Evolutionary conservation across 73 alveolate species (phyloP), one percentile per base, ranked within the genome.

Genomic region (Stentor coeruleus): DNA sequence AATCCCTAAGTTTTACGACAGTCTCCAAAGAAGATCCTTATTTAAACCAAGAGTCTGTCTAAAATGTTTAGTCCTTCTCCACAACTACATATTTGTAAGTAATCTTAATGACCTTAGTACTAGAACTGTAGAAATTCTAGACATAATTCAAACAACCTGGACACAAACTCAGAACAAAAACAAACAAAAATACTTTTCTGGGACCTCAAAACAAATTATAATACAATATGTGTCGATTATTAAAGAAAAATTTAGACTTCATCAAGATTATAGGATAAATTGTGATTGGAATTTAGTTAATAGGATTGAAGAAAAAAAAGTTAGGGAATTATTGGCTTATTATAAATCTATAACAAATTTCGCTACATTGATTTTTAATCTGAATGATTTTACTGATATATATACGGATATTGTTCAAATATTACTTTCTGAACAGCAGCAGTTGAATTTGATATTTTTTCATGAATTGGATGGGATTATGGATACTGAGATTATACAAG

Each of bases 1-100:
- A 66, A 66, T 66, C 33, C n/a, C n/a, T 20, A 66, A 66, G 37
- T 66, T 66, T 66, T 66, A 66, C 37, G n/a, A 66, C 11, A 26
- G 39, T 20, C 39, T 66, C 0, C 49, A 20, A 28, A 11, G 28
- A 11, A 49, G 66, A 49, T 20, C 66, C 66, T 49, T 49, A 11
- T 49, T 11, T 20, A 66, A 66, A 20, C 79, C 79, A 28, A 20
- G 37, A 66, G 79, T 66, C 11, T 14, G 42, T 20, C 2, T 66
- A 66, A 66, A 66, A 66, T 37, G 49, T 20, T 66, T 66, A 66
- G 15, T 31, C 11, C 15, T 66, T 20, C 39, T 66, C 14, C 37
- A 20, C 11, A 33, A 28, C 33, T 66, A 66, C 79, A 28, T 20
- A 33, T 31, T 28, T 20, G 79, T 11, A 26, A 40, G 79, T 20